These are phyloP conservation scores for Plicaturopsis crispa DNA, from an alignment of 768 basidiomycete species.

Conservation along the genomic window DNA sequence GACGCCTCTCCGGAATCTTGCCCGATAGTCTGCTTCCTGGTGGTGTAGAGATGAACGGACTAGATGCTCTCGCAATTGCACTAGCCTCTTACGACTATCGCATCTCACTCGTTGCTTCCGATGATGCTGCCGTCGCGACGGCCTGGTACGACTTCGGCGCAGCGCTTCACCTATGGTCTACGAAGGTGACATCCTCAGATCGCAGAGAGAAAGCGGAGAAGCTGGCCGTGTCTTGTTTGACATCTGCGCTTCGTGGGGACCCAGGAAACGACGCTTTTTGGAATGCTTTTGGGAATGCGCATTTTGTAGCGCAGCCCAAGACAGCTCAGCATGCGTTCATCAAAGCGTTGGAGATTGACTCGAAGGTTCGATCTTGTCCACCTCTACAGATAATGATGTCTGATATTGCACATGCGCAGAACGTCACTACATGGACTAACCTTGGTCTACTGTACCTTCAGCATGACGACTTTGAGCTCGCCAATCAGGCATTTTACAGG, in stretches of 20 bases:
- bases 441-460: conserved; percentile 83
- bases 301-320: conserved; percentile 59
- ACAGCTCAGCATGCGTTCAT: conserved; percentile 90
- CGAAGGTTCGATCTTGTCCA: conserved; percentile 49
- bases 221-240: conserved; percentile 46
- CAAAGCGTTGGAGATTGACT: conserved; percentile 77
- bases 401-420: conserved; percentile 30
- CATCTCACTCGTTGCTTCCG: conserved; percentile 45
- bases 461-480: conserved; percentile 72
- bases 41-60: conserved; percentile 13
- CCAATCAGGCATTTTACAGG: conserved; percentile 77
- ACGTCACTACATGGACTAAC: conserved; percentile 74
- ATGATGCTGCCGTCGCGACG: conserved; percentile 42
- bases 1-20: conserved; percentile 37
- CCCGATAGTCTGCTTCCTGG: conserved; percentile 15
- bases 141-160: conserved; percentile 72
- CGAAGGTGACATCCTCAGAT: conserved; percentile 20
- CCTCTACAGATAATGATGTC: conserved; percentile 1
- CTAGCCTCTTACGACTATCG: conserved; percentile 56
- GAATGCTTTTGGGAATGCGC: conserved; percentile 72
- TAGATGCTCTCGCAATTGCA: conserved; percentile 41
- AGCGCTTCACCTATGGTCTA: conserved; percentile 44
- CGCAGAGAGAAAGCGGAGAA: conserved; percentile 27
- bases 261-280: conserved; percentile 70
- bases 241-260: conserved; percentile 67